Percentiles rank a stretch among this genome's conserved stretches.
These are phyloP conservation scores for Arthroderma uncinatum DNA, from an alignment of 2,329 filamentous ascomycete genomes.

Conservation along the genomic window DNA sequence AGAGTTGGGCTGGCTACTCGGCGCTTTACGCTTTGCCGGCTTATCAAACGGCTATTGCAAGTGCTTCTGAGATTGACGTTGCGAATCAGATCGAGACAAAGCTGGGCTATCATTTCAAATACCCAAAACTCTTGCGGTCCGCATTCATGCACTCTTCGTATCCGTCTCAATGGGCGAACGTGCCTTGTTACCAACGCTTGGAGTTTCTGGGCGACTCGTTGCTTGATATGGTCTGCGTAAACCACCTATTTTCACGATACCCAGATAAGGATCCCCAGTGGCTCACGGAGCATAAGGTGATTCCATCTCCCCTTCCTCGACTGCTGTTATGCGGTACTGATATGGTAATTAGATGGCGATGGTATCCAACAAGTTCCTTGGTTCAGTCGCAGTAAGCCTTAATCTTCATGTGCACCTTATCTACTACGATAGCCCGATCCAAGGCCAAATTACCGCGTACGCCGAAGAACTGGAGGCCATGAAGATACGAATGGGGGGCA, in stretches of 20 bases:
- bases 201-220: conserved; percentile 88
- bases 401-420: conserved; percentile 65
- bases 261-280: conserved; percentile 81
- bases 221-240: conserved; percentile 74
- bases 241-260: conserved; percentile 66
- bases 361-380: conserved; percentile 91
- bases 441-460: conserved; percentile 41
- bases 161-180: conserved; percentile 58
- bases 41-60: conserved; percentile 55
- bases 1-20: conserved; percentile 61
- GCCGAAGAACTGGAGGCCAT: conserved; percentile 28
- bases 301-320: conserved; percentile 6
- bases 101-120: conserved; percentile 57
- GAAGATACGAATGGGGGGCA: conserved; percentile 23
- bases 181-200: conserved; percentile 80
- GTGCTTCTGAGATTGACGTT: conserved; percentile 58
- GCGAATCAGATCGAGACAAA: conserved; percentile 51
- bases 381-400: conserved; percentile 65
- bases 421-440: conserved; percentile 29
- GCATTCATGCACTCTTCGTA: conserved; percentile 85
- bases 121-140: conserved; percentile 65
- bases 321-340: neutral
- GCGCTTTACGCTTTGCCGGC: conserved; percentile 54
- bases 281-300: conserved; percentile 84
- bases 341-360: conserved; percentile 67